Percentiles rank a stretch among this genome's conserved stretches.
phyloP scores from a whole-genome alignment of 768 basidiomycete genomes.

The Mrakia hoshinonis region DNA sequence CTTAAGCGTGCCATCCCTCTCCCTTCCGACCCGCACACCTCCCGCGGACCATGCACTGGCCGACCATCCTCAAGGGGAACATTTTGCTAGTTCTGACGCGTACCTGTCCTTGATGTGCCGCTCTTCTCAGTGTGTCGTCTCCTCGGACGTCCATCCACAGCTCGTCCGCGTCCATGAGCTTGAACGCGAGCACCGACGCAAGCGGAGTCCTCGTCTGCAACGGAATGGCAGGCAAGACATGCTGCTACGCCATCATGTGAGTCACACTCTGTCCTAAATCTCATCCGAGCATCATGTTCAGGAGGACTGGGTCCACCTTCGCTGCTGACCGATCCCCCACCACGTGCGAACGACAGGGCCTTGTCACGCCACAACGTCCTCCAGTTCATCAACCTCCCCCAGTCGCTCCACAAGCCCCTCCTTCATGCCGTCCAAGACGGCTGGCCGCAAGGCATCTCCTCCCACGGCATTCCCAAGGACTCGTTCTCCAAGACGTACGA shows the following conservation, averaged over 20 bases:
- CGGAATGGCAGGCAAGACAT: background rate
- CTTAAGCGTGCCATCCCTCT: background rate
- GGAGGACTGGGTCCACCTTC: background rate
- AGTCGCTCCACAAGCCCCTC: slow-evolving; percentile 10
- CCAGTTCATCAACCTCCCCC: slow-evolving; percentile 28
- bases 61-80: background rate
- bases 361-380: slow-evolving; percentile 21
- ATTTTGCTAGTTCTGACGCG: background rate
- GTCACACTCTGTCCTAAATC: background rate
- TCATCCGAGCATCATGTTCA: background rate
- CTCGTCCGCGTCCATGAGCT: background rate
- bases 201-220: background rate
- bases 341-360: background rate
- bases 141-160: slow-evolving; percentile 7
- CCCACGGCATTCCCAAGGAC: slow-evolving; percentile 17
- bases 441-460: slow-evolving; percentile 21
- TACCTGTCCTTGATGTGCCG: background rate
- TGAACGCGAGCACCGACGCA: background rate
- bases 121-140: background rate
- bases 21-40: background rate
- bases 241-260: slow-evolving; percentile 20
- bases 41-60: background rate
- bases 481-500: background rate
- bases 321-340: background rate
- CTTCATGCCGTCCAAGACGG: slow-evolving; percentile 17